A percentile compares a stretch with the other conserved stretches of the same genome.
phyloP scores from a whole-genome alignment of 768 basidiomycete species.

The Imleria badia region DNA sequence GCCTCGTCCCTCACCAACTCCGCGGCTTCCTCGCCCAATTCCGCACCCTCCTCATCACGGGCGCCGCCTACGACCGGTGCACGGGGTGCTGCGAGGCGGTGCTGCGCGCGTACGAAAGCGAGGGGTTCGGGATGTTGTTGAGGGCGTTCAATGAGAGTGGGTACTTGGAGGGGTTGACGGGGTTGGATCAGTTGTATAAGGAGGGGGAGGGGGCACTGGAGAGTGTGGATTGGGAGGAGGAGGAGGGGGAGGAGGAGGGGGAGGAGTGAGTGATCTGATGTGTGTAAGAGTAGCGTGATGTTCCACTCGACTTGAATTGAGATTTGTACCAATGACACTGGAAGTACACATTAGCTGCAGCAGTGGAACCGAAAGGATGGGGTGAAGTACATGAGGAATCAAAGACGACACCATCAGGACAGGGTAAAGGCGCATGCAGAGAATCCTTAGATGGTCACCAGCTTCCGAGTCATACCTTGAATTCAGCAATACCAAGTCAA shows the following conservation, averaged over 20 bases:
- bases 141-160: constrained; percentile 80
- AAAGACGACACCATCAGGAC: too few species aligned
- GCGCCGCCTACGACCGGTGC: constrained; percentile 83
- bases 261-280: too few species aligned
- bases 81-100: constrained; percentile 89
- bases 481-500: too few species aligned
- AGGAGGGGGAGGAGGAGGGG: constrained; percentile 26
- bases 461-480: too few species aligned
- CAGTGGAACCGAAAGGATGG: too few species aligned
- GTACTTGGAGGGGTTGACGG: constrained; percentile 73
- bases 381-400: too few species aligned
- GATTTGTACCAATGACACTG: too few species aligned
- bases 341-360: too few species aligned
- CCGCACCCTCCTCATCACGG: constrained; percentile 78
- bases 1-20: constrained; percentile 90
- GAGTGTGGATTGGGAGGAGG: constrained; percentile 76
- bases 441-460: too few species aligned
- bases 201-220: constrained; percentile 75
- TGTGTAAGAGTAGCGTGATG: too few species aligned
- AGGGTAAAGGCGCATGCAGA: too few species aligned
- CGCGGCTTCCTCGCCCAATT: constrained; percentile 90
- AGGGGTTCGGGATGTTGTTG: constrained; percentile 78
- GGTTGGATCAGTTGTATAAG: constrained; percentile 71
- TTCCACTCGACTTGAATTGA: too few species aligned
- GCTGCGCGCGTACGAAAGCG: constrained; percentile 73